Base-by-base conservation (phyloP, 345 rosid genomes). In the Xanthoceras sorbifolium region DNA sequence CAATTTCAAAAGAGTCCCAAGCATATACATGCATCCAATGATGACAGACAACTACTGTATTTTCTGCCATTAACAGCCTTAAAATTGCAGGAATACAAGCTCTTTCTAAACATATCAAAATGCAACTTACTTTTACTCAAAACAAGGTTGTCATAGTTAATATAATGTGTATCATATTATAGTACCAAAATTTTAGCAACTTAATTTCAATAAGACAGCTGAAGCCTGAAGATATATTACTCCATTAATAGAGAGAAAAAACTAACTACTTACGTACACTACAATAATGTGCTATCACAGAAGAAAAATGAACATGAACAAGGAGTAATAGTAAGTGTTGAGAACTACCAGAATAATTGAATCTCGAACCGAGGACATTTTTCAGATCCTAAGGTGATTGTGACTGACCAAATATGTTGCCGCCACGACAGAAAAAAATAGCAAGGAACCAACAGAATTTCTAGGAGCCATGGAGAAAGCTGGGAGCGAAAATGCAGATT, bases 401-500 rank as follows among this genome's bases (percentile, higher is more conserved):
- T 60, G 77, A 73, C 25, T 12, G 73, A 77, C 76, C 78, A 82
- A 64, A 11, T 79, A 1, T 26, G 76, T 71, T 61, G 50, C 79
- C n/a, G 55, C 67, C 14, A 6, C 67, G 0, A 69, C 10, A 67
- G 67, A 78, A 60, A 57, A 25, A 9, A 71, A 76, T 3, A 79
- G 54, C 11, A 61, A 22, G 40, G 42, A 64, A 42, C 64, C 67
- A 36, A 42, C 61, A n/a, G 76, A 69, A 64, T 8, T 57, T 42
- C 22, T 68, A 15, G 82, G 79, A 18, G 87, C 67, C 57, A 26
- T 22, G 85, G 72, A 83, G 38, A 93, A 84, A 72, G 78, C 79
- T 28, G 85, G 87, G 18, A 85, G 97, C 4, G 87, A 46, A 22
- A 84, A 73, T 0, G 90, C 88, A 17, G 91, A 84, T 42, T 60